Evolutionary conservation across 2,329 filamentous ascomycete species (phyloP), one percentile per base, ranked within the genome.

Genomic region (Aotearoamyces nothofagi): DNA sequence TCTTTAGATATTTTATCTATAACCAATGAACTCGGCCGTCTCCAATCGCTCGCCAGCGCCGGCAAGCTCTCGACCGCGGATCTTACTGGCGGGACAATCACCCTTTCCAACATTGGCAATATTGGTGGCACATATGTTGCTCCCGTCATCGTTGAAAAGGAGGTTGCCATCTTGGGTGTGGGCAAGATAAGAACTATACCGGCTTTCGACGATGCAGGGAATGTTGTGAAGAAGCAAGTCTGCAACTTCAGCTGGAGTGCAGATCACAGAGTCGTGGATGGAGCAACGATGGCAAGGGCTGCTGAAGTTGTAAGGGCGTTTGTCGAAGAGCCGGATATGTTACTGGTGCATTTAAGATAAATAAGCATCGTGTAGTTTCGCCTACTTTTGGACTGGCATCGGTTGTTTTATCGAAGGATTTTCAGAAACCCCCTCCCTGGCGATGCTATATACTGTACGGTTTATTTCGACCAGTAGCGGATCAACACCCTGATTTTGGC

Each of bases 241-340:
- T 77, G 78, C 50, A 84, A 92, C 48, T 83, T 96, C 43, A 96
- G 86, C 55, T 96, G 87, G 87, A 87, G 81, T 51, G 87, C 87
- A 5, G 86, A 96, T 54, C 90, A 98, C 55, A 65, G 90, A 12
- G 80, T 96, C 30, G 74, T 96, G 26, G 90, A 98, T 54, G 90
- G 90, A 2, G 87, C 87, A 26, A 93, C 86, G 35, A 83, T 93
- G 69, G 90, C 90, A 12, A 68, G 86, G 40, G 87, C 87, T 51
- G 84, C 83, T 9, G 83, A 86, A 44, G 66, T 78, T 37, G 79
- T 96, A 13, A 72, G 74, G 42, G 61, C 63, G 29, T 71, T 80
- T 41, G 67, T 96, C 22, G 86, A 96, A 57, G 72, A 81, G 46
- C 82, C 87, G 4, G 84, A 86, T 49, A 66, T 66, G 32, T 92